Base-by-base conservation (phyloP, 2,329 filamentous ascomycete species). In the Fusarium heterosporum region DNA sequence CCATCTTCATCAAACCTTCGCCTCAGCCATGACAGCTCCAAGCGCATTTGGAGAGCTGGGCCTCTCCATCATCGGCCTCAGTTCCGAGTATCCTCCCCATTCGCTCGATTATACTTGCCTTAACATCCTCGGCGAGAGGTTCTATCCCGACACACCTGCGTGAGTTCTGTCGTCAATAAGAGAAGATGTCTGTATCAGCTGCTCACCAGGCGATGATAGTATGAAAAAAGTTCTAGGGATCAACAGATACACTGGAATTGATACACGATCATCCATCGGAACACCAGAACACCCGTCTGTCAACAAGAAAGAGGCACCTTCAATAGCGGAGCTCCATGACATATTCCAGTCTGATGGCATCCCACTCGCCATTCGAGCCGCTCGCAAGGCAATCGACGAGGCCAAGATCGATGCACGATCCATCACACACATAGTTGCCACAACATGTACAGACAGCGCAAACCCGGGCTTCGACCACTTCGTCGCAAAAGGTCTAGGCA, bases 391-490 rank as follows among this genome's bases (percentile, higher is more conserved):
- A 7, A 79, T 88, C 11, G 76, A 78, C 9, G 86, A 89, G 73
- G 85, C 87, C 7, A 78, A 80, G 16, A 74, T 88, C 40, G 80
- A 83, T 40, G 73, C 82, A 1, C 72, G 73, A 4, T 79, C 87
- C 50, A 87, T 91, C 64, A 91, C 88, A 4, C 89, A 91, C 70
- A 81, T 90, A 39, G 87, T 91, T 10, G 85, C 87, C 25, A 89
- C 88, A 1, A 90, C 88, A 7, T 91, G 89, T 73, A 91, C 89
- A 10, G 87, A 91, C 73, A 89, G 87, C 65, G 87, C 88, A 16
- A 91, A 90, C 73, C 89, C 89, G 0, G 89, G 89, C 2, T 91
- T 87, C 72, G 89, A 91, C 68, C 87, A 90, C 74, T 89, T 82
- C 64, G 86, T 91, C 25, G 84, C 84, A 51, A 87, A 86, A 71